Evolutionary conservation across 805 yeast genomes (phyloP).

Genomic region (Wickerhamomyces subpelliculosus): DNA sequence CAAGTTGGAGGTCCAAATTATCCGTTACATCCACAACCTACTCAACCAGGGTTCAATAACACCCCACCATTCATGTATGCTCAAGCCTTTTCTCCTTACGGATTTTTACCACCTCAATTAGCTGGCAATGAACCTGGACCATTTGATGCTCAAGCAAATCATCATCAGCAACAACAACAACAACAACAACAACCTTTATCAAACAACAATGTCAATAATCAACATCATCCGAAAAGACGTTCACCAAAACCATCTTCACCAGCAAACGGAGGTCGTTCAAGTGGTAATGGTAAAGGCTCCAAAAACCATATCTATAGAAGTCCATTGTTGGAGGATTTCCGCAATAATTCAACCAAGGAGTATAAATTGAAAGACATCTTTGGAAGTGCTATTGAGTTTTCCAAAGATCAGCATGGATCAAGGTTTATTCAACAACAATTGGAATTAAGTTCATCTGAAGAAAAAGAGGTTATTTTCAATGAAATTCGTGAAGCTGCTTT

Average conservation of each 20-base stretch:
- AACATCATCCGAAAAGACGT: constrained; percentile 12
- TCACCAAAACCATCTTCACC: constrained; percentile 12
- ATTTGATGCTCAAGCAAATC: constrained; percentile 6
- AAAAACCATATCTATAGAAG: constrained; percentile 57
- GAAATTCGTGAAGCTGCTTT: constrained; percentile 72
- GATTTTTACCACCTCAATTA: constrained; percentile 18
- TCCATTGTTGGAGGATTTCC: constrained; percentile 78
- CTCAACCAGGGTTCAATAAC: constrained; percentile 10
- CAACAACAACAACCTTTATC: not conserved
- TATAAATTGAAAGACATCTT: constrained; percentile 66
- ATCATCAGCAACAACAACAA: no score
- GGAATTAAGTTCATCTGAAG: constrained; percentile 53
- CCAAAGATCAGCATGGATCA: constrained; percentile 96
- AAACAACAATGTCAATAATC: constrained; percentile 1
- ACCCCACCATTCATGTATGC: constrained; percentile 20
- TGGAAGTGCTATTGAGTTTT: constrained; percentile 85
- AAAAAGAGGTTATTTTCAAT: constrained; percentile 74
- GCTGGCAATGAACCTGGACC: no score
- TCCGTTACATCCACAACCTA: constrained; percentile 14
- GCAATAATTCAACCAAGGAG: constrained; percentile 54
- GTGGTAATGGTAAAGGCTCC: constrained; percentile 13
- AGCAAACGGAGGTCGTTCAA: constrained; percentile 10
- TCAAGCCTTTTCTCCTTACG: constrained; percentile 22
- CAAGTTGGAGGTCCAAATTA: not conserved
- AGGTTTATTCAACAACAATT: constrained; percentile 91